These are phyloP conservation scores for Exophiala dermatitidis DNA, from an alignment of 2,329 filamentous ascomycete genomes.

Conservation along the genomic window DNA sequence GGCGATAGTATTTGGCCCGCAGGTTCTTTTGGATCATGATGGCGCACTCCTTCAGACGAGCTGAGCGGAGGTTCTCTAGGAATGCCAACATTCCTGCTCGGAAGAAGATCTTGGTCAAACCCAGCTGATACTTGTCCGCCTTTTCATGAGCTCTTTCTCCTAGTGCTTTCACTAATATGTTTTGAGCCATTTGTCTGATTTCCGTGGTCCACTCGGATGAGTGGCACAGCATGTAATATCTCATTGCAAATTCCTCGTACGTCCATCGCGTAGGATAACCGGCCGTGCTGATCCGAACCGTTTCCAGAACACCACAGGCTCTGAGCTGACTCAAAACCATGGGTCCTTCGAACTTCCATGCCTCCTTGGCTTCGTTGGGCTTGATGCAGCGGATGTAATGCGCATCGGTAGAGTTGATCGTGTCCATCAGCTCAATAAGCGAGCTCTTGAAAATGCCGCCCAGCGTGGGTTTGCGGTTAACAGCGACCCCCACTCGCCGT, in stretches of 20 bases:
- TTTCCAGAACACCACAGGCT: conserved; percentile 97
- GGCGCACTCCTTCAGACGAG: conserved; percentile 82
- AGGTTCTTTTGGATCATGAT: conserved; percentile 99
- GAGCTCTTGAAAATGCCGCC: conserved; percentile 99
- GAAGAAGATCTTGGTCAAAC: conserved; percentile 98
- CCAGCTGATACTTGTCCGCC: conserved; percentile 91
- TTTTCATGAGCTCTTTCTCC: conserved; percentile 67
- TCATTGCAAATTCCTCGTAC: conserved; percentile 93
- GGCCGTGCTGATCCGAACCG: conserved; percentile 92
- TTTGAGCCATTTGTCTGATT: conserved; percentile 88
- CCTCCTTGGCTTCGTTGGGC: conserved; percentile 91
- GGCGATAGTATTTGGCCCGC: conserved; percentile 87
- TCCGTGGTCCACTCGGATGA: conserved; percentile 87
- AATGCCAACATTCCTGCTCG: conserved; percentile 97
- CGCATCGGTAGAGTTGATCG: conserved; percentile 95
- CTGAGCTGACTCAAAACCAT: conserved; percentile 97
- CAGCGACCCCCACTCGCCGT: conserved; percentile 81
- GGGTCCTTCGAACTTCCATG: conserved; percentile 96
- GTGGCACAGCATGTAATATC: conserved; percentile 96
- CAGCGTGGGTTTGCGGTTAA: conserved; percentile 91
- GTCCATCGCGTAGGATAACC: conserved; percentile 98
- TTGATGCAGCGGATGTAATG: conserved; percentile 99
- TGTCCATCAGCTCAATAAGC: conserved; percentile 93
- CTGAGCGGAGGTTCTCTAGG: conserved; percentile 87
- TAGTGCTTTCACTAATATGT: conserved; percentile 80